phyloP scores from a whole-genome alignment of 2,329 filamentous ascomycete species.

The Helotiales sp. region DNA sequence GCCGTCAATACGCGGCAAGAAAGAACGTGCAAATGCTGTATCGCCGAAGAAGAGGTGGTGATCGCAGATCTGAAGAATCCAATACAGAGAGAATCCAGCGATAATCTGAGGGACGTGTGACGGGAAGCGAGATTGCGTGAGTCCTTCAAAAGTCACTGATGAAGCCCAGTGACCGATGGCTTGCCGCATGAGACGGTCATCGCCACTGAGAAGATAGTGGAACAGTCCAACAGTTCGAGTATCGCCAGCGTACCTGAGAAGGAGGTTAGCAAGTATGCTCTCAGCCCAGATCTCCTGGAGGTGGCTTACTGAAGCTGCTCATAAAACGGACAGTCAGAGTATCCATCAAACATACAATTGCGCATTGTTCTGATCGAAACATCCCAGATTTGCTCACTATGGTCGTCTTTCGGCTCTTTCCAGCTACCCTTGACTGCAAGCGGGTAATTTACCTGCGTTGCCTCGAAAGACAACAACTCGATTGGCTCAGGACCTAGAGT shows the following conservation, averaged over 20 bases:
- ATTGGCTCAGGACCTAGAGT: conserved; percentile 27
- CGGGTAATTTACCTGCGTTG: conserved; percentile 40
- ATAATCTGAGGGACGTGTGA: conserved; percentile 40
- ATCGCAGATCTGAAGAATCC: conserved; percentile 39
- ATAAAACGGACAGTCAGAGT: conserved; percentile 33
- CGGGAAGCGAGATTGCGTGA: conserved; percentile 39
- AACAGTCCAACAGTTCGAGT: conserved; percentile 27
- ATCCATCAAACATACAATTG: conserved; percentile 37
- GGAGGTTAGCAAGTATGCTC: background rate
- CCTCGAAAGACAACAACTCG: conserved; percentile 29
- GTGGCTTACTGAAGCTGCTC: conserved; percentile 29
- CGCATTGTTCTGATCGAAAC: conserved; percentile 35
- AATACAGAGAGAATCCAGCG: conserved; percentile 41
- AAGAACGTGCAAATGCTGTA: conserved; percentile 30
- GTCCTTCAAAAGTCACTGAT: conserved; percentile 27
- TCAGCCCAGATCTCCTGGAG: background rate
- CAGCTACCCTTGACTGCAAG: conserved; percentile 33
- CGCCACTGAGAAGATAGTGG: conserved; percentile 31
- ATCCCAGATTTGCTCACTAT: conserved; percentile 24
- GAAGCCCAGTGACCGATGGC: conserved; percentile 25
- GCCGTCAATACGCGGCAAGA: conserved; percentile 37
- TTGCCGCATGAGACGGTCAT: conserved; percentile 31
- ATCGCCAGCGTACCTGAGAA: conserved; percentile 26
- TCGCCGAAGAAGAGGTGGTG: conserved; percentile 41
- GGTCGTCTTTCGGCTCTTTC: conserved; percentile 16